Percentiles rank a stretch among this genome's conserved stretches.
phyloP scores from a whole-genome alignment of 73 alveolate genomes.

The Symbiodinium natans region DNA sequence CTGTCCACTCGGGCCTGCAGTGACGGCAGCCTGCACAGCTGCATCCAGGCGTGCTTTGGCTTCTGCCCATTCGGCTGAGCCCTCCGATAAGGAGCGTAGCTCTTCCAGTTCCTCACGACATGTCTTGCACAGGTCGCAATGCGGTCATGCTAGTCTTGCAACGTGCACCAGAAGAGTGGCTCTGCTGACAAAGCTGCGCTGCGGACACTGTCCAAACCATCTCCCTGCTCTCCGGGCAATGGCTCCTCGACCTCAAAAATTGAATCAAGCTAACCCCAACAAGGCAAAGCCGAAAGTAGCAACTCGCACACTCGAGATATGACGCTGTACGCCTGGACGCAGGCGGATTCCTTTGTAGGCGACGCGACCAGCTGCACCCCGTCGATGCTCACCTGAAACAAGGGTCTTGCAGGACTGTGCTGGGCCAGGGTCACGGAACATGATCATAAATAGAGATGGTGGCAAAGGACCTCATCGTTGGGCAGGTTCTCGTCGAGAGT shows the following conservation, averaged over 20 bases:
- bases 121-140: too few species aligned
- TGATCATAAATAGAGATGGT: too few species aligned
- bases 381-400: not conserved
- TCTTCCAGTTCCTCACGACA: not conserved
- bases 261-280: not conserved
- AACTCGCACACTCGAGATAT: not conserved
- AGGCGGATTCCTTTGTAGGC: not conserved
- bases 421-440: too few species aligned
- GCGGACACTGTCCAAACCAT: not conserved
- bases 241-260: not conserved
- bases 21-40: conserved; percentile 2
- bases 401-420: too few species aligned
- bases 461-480: not conserved
- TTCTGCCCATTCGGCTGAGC: not conserved
- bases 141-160: too few species aligned
- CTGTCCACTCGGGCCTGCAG: not conserved
- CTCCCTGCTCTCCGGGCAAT: not conserved
- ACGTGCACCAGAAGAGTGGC: too few species aligned
- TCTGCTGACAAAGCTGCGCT: not conserved
- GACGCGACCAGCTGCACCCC: not conserved
- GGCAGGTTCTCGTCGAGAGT: not conserved
- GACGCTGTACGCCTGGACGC: not conserved
- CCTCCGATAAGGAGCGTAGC: not conserved
- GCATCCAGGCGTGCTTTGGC: not conserved
- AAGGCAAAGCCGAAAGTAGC: not conserved